Base-by-base conservation (phyloP, 768 basidiomycete species). In the Naganishia vaughanmartiniae region DNA sequence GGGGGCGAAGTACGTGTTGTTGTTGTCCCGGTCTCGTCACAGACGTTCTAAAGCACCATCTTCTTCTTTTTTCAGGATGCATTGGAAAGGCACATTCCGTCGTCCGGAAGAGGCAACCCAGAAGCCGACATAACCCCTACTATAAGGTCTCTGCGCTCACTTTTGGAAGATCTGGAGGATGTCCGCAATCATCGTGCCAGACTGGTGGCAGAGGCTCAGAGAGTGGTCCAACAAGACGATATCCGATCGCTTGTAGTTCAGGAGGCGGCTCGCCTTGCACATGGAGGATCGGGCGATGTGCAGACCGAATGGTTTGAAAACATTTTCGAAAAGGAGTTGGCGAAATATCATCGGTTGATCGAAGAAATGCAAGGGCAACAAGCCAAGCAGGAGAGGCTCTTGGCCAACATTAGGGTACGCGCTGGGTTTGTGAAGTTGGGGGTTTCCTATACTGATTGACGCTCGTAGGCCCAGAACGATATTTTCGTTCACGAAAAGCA, bases 231-330 rank as follows among this genome's bases (percentile, higher is more conserved):
- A 9, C 83, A 84, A 0, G 93, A 95, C 71, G 89, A 95, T 76
- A 88, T 97, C 57, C 85, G 86, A 15, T 82, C 86, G 7, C 85
- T 86, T 1, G 87, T 98, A 28, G 74, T 90, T 73, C 85, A 84
- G 63, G 87, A 87, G 28, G 87, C 91, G 0, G 83, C 85, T 19
- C 86, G 86, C 2, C 84, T 93, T 54, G 88, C 89, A 65, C 84
- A 85, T 84, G 75, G 76, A 12, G 78, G 77, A 21, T 72, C 74
- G 26, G 80, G 78, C 3, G 88, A 92, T 75, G 86, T 92, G 21
- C 87, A 88, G 42, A 88, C 94, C 0, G 89, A 88, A 28, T 89
- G 90, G 88, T 97, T 97, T 77, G 91, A 93, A 76, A 89, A 90
- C 67, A 83, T 91, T 15, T 86, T 89, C 33, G 89, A 92, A 68